Base-by-base conservation (phyloP, 306 rosid species). In the Lathyrus tuberosus region DNA sequence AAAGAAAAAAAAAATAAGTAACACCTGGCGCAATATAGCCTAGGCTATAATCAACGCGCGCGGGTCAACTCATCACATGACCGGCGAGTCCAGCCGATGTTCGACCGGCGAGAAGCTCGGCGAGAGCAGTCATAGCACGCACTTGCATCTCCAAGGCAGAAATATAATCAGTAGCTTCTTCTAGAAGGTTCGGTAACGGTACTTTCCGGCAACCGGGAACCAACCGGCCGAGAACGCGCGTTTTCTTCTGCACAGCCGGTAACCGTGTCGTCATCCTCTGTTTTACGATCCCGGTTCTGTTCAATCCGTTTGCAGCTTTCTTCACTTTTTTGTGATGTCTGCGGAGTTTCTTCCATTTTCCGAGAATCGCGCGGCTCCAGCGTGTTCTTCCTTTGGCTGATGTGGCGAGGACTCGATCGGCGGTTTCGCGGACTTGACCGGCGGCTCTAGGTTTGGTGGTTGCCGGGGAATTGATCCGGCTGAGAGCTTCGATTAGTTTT, bases 101-200 rank as follows among this genome's bases (percentile, higher is more conserved):
- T 8, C 65, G 57, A 20, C 88, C 89, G 73, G 88, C 16, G 13
- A 92, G 89, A 4, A 90, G 75, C 72, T 86, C 85, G 60, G 89
- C 80, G 22, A 92, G 82, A 40, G 86, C 78, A 1, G 93, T 51
- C 98, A 92, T 92, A 77, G 91, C 83, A 65, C 88, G 80, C 1
- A 92, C 91, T 82, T 92, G 98, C 98, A 92, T 92, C 96, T 92
- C 81, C 76, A 92, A 65, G 26, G 98, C 98, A 18, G 91, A 80
- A 11, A 92, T 86, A 72, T 92, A 92, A 66, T 92, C 98, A 18
- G 76, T 79, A 20, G 98, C 63, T 88, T 92, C 98, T 75, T 85
- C 98, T 37, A 92, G 87, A 84, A 92, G 98, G 71, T 83, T 88
- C 24, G 90, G 89, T 48, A 92, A 79, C 4, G 96, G 76, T 10